Base-by-base conservation (phyloP, 2,329 filamentous ascomycete genomes). In the Rhynchosporium graminicola region DNA sequence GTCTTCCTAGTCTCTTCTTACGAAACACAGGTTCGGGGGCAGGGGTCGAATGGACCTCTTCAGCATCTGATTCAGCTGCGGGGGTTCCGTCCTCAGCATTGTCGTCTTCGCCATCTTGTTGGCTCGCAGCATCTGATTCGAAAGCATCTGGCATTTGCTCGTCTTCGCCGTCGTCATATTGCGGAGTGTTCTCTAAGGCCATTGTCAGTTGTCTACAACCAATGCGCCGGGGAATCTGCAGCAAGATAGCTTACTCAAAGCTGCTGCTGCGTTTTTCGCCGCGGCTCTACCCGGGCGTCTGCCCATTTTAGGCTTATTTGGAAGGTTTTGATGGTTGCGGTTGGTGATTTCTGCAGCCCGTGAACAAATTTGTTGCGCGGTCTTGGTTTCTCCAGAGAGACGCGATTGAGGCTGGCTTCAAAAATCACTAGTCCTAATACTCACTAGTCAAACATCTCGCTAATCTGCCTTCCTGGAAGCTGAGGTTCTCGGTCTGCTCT, bases 1-100 rank as follows among this genome's bases (percentile, higher is more conserved):
- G 92, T 12, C 92, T 86, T 26, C 92, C 92, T n/a, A 93, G 82
- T 58, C 92, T 87, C 68, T 83, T 82, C 76, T 90, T 90, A 72
- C 89, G 85, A 59, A 92, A 82, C 51, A 89, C 82, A 86, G 86
- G 64, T 75, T 73, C 70, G 48, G 70, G 71, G 20, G 66, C 66
- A 29, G 74, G 74, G 4, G 74, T 74, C 9, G 70, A 65, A 31
- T 71, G 69, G 26, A 61, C 75, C 43, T 75, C 72, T 60, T 79
- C 80, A 28, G 77, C 77, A 63, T 84, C 83, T 40, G 78, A 80
- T 68, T 85, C 83, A 60, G 77, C 76, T 26, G 73, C 77, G 15
- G 76, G 75, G 2, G 71, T 74, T 42, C 72, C 78, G 26, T 84
- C 83, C 46, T 77, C 77, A 43, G 43, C 82, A 50, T 83, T 81